Percentiles rank a stretch among this genome's conserved stretches.
phyloP scores from a whole-genome alignment of 306 rosid species.

The Vachellia collinsii region DNA sequence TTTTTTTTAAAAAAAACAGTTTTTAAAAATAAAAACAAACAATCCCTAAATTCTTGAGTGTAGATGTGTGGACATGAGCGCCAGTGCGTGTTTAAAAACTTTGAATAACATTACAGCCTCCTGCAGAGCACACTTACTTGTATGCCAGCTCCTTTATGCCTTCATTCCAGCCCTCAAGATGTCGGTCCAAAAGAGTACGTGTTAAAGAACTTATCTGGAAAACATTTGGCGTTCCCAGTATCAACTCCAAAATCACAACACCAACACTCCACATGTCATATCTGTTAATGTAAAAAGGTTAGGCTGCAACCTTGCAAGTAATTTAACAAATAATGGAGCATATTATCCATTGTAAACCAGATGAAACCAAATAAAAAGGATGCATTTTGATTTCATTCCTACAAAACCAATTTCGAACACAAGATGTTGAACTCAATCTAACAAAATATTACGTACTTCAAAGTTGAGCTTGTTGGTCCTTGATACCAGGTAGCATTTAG shows the following conservation, averaged over 20 bases:
- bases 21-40: too few species aligned
- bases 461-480: conserved; percentile 63
- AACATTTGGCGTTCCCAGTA: conserved; percentile 83
- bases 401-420: conserved; percentile 1
- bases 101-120: conserved; percentile 11
- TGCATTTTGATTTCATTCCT: conserved; percentile 16
- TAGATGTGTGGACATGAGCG: neutral
- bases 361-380: neutral
- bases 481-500: conserved; percentile 84
- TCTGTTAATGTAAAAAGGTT: conserved; percentile 49
- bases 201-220: conserved; percentile 80
- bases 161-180: conserved; percentile 86
- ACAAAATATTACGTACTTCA: conserved; percentile 67
- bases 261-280: conserved; percentile 99
- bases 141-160: conserved; percentile 81
- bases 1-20: too few species aligned
- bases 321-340: conserved; percentile 24
- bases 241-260: conserved; percentile 90
- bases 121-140: conserved; percentile 57
- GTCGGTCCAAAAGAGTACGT: conserved; percentile 79
- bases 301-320: conserved; percentile 30
- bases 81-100: neutral
- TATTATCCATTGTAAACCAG: neutral
- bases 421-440: conserved; percentile 27
- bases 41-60: neutral